Conservation (phyloP, 805 yeast species). For the Candida khao-thaluensis region DNA sequence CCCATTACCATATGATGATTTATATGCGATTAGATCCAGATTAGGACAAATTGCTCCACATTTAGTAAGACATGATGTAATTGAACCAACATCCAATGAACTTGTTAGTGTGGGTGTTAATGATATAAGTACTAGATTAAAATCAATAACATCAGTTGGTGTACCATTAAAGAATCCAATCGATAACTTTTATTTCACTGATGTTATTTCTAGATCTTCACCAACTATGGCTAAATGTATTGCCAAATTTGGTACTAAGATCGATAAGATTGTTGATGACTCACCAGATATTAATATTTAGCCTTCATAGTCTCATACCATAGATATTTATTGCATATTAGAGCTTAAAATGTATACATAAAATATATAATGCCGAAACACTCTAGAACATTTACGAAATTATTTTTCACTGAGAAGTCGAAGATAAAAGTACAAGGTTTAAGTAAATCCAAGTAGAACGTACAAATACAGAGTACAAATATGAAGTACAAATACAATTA, state of each 20-base stretch:
- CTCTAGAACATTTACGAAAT: too few relatives aligned
- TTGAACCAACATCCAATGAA: constrained; percentile 65
- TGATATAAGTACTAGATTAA: constrained; percentile 39
- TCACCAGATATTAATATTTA: constrained; percentile 35
- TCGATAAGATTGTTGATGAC: constrained; percentile 56
- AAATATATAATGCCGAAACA: too few relatives aligned
- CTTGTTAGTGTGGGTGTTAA: constrained; percentile 58
- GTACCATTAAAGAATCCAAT: constrained; percentile 65
- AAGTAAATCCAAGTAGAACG: too few relatives aligned
- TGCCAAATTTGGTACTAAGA: constrained; percentile 64
- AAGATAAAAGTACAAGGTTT: too few relatives aligned
- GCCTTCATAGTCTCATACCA: not conserved
- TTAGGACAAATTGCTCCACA: constrained; percentile 79
- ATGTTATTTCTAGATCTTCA: constrained; percentile 81
- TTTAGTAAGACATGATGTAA: constrained; percentile 68
- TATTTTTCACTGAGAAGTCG: too few relatives aligned
- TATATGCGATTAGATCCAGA: constrained; percentile 64
- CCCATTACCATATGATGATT: constrained; percentile 74
- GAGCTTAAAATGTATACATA: not conserved
- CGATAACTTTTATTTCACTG: constrained; percentile 83
- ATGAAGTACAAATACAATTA: too few relatives aligned
- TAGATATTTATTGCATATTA: constrained; percentile 7
- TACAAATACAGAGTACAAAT: too few relatives aligned
- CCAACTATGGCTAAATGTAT: constrained; percentile 90
- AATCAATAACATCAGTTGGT: constrained; percentile 38